Percentiles rank a stretch among this genome's conserved stretches.
These are phyloP conservation scores for Serendipita sp. DNA, from an alignment of 768 basidiomycete genomes.

Conservation along the genomic window DNA sequence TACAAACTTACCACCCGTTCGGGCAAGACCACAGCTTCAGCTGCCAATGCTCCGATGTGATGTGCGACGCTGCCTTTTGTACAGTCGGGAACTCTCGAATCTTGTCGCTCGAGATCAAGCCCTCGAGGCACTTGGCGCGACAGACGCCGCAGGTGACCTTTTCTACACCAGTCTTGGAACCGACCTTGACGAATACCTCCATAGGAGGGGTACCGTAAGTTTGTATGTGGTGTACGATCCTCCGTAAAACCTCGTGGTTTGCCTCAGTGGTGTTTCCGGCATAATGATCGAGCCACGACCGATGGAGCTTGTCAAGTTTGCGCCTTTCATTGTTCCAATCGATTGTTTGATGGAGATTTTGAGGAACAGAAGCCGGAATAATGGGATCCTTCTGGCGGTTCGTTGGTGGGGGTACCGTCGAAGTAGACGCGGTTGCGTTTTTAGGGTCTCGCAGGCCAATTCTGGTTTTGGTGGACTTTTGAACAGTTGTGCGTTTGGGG, in stretches of 20 bases:
- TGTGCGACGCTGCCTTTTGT: not conserved
- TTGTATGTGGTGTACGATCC: not conserved
- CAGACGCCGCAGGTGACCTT: not conserved
- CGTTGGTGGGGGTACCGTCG: no score
- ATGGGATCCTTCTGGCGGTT: no score
- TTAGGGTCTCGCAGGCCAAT: no score
- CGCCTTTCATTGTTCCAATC: no score
- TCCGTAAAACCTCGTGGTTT: not conserved
- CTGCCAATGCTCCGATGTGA: not conserved
- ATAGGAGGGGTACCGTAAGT: not conserved
- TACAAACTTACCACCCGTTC: not conserved
- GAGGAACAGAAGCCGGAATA: no score
- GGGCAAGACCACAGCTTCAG: not conserved
- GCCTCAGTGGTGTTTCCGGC: not conserved
- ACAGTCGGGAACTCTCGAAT: not conserved
- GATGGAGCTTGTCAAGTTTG: not conserved
- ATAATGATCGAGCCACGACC: not conserved
- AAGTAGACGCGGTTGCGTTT: no score
- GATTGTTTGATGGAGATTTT: no score
- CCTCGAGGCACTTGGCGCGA: not conserved
- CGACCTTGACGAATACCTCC: not conserved
- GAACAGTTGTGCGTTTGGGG: no score
- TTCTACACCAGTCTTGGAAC: not conserved
- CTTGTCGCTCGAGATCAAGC: not conserved
- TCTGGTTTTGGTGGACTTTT: no score